Evolutionary conservation across 768 basidiomycete genomes (phyloP).

Genomic region (Amanita molliuscula): DNA sequence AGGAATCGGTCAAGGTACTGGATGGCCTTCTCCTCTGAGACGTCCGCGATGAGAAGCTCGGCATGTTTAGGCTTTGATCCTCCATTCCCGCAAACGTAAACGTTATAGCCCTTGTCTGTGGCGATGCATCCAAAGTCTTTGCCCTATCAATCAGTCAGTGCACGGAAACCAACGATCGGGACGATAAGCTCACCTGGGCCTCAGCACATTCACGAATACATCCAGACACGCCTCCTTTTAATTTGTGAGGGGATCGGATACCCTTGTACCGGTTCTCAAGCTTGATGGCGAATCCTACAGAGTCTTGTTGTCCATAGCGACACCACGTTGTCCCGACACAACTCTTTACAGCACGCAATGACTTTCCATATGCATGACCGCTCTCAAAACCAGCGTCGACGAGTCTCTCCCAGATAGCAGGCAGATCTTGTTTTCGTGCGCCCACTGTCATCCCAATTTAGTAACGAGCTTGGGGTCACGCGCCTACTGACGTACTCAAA

Average conservation of each 20-base stretch:
- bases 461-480: background rate
- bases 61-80: constrained; percentile 53
- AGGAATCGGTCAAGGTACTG: constrained; percentile 56
- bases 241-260: constrained; percentile 58
- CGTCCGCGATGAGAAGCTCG: constrained; percentile 54
- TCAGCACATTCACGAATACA: constrained; percentile 73
- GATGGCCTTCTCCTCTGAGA: constrained; percentile 49
- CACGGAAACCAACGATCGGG: background rate
- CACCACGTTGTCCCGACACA: constrained; percentile 71
- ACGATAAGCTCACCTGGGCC: constrained; percentile 33
- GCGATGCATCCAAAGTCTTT: constrained; percentile 70
- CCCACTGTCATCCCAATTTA: constrained; percentile 15
- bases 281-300: constrained; percentile 61
- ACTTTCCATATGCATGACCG: constrained; percentile 66
- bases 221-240: constrained; percentile 70
- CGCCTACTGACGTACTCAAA: background rate
- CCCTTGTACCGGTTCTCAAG: constrained; percentile 69
- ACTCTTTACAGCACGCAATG: constrained; percentile 64
- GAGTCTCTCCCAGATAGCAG: constrained; percentile 57
- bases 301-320: constrained; percentile 65
- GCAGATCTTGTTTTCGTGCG: constrained; percentile 57
- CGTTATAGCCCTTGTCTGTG: constrained; percentile 75
- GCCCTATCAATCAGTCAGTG: background rate
- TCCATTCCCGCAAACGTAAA: constrained; percentile 67
- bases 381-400: constrained; percentile 61